Percentiles rank a stretch among this genome's conserved stretches.
Conservation (phyloP, 1,139 yeast species). For the Pichia sp. region DNA sequence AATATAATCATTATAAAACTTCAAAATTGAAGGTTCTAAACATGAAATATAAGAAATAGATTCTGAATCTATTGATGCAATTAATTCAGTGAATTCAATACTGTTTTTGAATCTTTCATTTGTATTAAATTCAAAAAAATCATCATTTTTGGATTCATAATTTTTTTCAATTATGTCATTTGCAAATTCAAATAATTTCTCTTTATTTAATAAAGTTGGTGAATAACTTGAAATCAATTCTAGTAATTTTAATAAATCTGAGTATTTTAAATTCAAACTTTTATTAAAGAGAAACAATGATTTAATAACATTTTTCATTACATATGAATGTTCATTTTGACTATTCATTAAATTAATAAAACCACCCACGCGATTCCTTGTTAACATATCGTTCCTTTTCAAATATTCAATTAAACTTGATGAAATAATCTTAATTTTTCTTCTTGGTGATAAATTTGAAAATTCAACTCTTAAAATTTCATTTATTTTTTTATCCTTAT, state of each 20-base stretch:
- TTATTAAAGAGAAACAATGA: neutral
- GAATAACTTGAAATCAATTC: slow-evolving; percentile 10
- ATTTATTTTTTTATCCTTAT: neutral
- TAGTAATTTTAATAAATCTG: slow-evolving; percentile 8
- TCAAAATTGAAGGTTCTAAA: slow-evolving; percentile 3
- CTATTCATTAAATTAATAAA: slow-evolving; percentile 7
- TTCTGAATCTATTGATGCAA: slow-evolving; percentile 6
- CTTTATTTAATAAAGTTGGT: slow-evolving; percentile 8
- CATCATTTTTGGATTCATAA: neutral
- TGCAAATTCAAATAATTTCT: slow-evolving; percentile 3
- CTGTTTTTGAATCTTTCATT: slow-evolving; percentile 1
- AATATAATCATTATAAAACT: neutral
- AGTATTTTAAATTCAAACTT: neutral
- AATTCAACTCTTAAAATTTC: slow-evolving; percentile 11
- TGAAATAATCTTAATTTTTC: slow-evolving; percentile 5
- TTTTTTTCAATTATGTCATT: slow-evolving; percentile 4
- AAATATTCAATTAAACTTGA: slow-evolving; percentile 2
- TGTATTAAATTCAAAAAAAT: neutral
- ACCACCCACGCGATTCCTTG: slow-evolving; percentile 13
- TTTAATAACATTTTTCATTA: slow-evolving; percentile 6
- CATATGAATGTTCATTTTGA: slow-evolving; percentile 10
- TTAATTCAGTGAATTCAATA: slow-evolving; percentile 6
- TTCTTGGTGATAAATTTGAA: slow-evolving; percentile 5
- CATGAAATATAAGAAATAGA: neutral
- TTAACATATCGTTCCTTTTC: neutral